Conservation (phyloP, 164 flowering plant species). For the Nymphaea colorata region DNA sequence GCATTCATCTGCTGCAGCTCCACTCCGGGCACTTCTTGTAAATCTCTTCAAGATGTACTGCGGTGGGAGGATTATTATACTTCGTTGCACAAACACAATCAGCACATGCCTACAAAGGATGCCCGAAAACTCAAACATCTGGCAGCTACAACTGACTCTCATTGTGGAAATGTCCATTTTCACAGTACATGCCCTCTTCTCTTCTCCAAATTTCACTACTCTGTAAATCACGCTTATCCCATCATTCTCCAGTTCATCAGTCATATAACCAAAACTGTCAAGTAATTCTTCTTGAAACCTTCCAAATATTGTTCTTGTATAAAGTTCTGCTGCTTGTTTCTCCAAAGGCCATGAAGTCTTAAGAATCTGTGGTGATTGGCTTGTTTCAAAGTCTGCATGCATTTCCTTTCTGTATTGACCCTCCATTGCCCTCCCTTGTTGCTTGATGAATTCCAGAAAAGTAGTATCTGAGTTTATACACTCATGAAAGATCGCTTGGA, state of each 20-base stretch:
- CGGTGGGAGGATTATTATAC: conserved; percentile 2
- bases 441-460: conserved; percentile 2
- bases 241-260: neutral
- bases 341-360: conserved; percentile 4
- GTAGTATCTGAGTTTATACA: conserved; percentile 2
- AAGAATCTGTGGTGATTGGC: neutral
- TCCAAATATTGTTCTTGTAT: conserved; percentile 3
- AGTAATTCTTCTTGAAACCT: conserved; percentile 9
- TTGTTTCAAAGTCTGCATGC: neutral
- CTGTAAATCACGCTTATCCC: neutral
- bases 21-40: conserved; percentile 6
- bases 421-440: conserved; percentile 1
- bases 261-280: neutral
- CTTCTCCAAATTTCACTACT: neutral
- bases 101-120: conserved; percentile 9
- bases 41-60: conserved; percentile 10
- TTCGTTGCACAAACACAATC: conserved; percentile 3
- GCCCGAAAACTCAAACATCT: conserved; percentile 10
- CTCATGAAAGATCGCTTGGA: conserved; percentile 3
- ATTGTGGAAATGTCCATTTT: conserved; percentile 1
- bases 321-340: conserved; percentile 3
- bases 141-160: conserved; percentile 8
- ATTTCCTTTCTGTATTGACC: conserved; percentile 3
- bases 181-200: neutral
- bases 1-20: neutral